Conservation (phyloP, 2,329 filamentous ascomycete genomes). For the Venturia effusa region DNA sequence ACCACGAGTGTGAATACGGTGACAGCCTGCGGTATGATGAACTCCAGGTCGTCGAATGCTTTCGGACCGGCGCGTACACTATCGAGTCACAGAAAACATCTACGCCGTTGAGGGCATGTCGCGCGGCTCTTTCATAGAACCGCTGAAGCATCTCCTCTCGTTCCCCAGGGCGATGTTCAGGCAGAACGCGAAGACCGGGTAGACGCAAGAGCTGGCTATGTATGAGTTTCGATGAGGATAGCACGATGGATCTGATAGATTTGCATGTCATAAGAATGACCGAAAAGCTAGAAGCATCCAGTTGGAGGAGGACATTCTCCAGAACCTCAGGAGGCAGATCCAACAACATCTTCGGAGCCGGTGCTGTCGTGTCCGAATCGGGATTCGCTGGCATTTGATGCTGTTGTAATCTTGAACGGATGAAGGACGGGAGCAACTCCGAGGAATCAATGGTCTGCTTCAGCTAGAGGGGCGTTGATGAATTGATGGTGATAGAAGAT, state of each 20-base stretch:
- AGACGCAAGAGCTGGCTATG: conserved; percentile 4
- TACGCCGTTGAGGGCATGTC: conserved; percentile 1
- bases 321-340: conserved; percentile 9
- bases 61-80: background rate
- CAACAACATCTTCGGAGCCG: background rate
- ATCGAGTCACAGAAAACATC: background rate
- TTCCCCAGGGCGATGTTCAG: background rate
- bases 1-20: background rate
- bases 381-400: background rate
- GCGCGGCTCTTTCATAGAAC: background rate
- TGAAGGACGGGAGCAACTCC: background rate
- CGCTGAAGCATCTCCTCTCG: background rate
- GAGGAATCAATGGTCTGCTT: background rate
- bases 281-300: conserved; percentile 3
- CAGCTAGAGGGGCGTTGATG: too few species aligned
- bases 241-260: background rate
- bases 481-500: background rate
- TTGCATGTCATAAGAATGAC: conserved; percentile 9
- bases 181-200: conserved; percentile 3
- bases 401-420: background rate
- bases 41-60: background rate
- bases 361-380: background rate
- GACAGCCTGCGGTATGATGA: background rate
- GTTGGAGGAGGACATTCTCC: background rate
- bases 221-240: conserved; percentile 3